A percentile compares a stretch with the other conserved stretches of the same genome.
Evolutionary conservation across 352 stramenopile species (phyloP).

Genomic region (Vaucheria bursata): DNA sequence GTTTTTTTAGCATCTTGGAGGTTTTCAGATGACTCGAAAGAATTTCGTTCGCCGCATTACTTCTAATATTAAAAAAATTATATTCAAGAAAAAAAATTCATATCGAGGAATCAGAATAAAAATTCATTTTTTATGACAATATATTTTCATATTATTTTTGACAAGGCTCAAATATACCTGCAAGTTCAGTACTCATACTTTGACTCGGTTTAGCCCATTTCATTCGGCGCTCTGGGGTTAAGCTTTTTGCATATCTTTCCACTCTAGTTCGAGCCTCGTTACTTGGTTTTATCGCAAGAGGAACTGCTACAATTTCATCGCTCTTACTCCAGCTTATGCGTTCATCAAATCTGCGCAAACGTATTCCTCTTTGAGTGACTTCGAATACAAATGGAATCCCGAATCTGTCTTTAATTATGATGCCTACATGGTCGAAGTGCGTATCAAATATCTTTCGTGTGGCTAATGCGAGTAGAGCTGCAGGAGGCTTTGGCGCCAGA

Average conservation of each 20-base stretch:
- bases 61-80: neutral
- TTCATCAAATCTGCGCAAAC: slow-evolving; percentile 31
- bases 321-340: slow-evolving; percentile 20
- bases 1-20: too few species aligned
- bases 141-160: neutral
- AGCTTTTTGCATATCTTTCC: slow-evolving; percentile 15
- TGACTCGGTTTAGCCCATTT: neutral
- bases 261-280: slow-evolving; percentile 14
- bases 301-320: slow-evolving; percentile 27
- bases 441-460: slow-evolving; percentile 20
- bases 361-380: slow-evolving; percentile 26
- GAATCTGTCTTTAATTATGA: slow-evolving; percentile 28
- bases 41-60: neutral
- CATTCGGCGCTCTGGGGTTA: slow-evolving; percentile 9
- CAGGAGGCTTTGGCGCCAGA: slow-evolving; percentile 12
- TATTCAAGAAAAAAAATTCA: neutral
- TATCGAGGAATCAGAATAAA: neutral
- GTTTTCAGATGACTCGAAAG: neutral
- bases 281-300: slow-evolving; percentile 5
- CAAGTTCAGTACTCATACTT: slow-evolving; percentile 1
- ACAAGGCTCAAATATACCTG: neutral
- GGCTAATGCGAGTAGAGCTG: slow-evolving; percentile 11
- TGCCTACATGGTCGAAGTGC: slow-evolving; percentile 21
- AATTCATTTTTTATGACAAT: neutral
- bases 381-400: slow-evolving; percentile 28